These are phyloP conservation scores for Penicillium crystallinum DNA, from an alignment of 495 filamentous ascomycete genomes.

Conservation along the genomic window DNA sequence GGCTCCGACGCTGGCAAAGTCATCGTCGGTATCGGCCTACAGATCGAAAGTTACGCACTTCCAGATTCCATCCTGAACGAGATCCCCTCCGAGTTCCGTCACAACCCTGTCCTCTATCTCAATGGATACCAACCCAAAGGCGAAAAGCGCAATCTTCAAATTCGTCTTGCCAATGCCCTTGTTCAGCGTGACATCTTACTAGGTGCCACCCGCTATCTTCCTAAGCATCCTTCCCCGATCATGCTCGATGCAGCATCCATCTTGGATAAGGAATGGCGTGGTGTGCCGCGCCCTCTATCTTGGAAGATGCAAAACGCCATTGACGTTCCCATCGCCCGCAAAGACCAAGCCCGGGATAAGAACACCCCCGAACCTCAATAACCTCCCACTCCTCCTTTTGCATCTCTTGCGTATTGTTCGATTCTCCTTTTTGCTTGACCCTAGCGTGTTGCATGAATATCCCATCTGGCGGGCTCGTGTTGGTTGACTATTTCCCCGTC, in stretches of 20 bases:
- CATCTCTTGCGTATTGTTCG: background rate
- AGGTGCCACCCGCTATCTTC: conserved; percentile 13
- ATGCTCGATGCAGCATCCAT: conserved; percentile 31
- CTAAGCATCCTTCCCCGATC: conserved; percentile 16
- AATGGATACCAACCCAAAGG: conserved; percentile 11
- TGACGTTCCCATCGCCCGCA: conserved; percentile 13
- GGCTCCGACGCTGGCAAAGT: conserved; percentile 31
- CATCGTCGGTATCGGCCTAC: conserved; percentile 32
- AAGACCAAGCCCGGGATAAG: background rate
- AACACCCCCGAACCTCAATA: background rate
- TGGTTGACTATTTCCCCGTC: background rate
- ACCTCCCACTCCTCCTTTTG: background rate
- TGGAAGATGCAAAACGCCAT: conserved; percentile 35
- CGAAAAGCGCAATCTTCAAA: conserved; percentile 21
- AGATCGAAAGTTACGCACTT: conserved; percentile 9
- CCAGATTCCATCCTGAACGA: conserved; percentile 6
- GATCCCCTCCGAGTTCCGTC: conserved; percentile 28
- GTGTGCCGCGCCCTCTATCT: conserved; percentile 17
- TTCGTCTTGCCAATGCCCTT: conserved; percentile 21
- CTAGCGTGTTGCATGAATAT: conserved; percentile 22
- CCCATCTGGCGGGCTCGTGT: conserved; percentile 10
- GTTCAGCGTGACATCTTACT: conserved; percentile 26
- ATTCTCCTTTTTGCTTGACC: conserved; percentile 4
- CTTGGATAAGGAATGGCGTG: conserved; percentile 30
- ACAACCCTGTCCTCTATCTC: conserved; percentile 28